These are phyloP conservation scores for Balakata baccata DNA, from an alignment of 345 rosid genomes.

Conservation along the genomic window DNA sequence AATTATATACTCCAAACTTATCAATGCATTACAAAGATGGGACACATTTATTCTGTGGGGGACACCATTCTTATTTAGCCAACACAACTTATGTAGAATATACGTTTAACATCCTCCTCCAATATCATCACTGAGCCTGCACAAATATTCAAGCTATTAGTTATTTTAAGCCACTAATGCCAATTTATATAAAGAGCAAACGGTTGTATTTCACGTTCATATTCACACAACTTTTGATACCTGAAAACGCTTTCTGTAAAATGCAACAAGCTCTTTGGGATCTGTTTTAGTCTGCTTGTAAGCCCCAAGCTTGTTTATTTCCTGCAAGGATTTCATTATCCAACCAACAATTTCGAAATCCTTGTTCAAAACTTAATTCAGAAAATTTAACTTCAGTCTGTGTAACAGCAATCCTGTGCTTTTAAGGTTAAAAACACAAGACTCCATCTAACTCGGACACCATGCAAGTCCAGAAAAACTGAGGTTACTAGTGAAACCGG, in stretches of 20 bases:
- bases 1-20: too few relatives aligned
- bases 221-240: conserved; percentile 21
- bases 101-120: neutral
- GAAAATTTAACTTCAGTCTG: too few relatives aligned
- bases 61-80: neutral
- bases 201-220: neutral
- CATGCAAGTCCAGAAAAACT: too few relatives aligned
- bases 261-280: conserved; percentile 46
- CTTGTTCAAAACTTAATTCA: too few relatives aligned
- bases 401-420: too few relatives aligned
- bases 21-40: too few relatives aligned
- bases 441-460: too few relatives aligned
- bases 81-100: neutral
- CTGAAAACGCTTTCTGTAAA: conserved; percentile 43
- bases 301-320: conserved; percentile 59
- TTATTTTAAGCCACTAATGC: neutral
- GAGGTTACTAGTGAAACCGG: too few relatives aligned
- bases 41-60: too few relatives aligned
- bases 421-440: too few relatives aligned
- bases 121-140: conserved; percentile 22
- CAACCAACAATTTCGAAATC: neutral
- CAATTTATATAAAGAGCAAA: neutral
- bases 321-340: conserved; percentile 40
- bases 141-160: neutral
- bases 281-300: conserved; percentile 60